Conservation (phyloP, 306 rosid species). For the Castanea sativa region DNA sequence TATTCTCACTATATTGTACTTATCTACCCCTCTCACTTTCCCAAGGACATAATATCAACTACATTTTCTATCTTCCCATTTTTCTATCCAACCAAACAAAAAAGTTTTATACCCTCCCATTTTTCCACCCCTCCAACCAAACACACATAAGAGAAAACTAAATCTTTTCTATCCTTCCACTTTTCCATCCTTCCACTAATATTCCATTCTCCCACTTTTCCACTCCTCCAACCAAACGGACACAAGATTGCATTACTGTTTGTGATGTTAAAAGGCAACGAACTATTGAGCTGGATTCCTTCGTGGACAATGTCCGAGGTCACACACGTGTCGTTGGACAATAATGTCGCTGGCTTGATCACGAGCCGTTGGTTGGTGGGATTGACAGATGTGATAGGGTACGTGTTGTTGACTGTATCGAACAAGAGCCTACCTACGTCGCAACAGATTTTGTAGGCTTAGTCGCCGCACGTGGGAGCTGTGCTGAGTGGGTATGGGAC, state of each 20-base stretch:
- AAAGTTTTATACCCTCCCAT: too few species aligned
- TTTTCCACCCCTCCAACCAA: too few species aligned
- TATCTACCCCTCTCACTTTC: too few species aligned
- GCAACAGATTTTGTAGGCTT: conserved; percentile 63
- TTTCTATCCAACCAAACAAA: too few species aligned
- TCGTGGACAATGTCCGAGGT: conserved; percentile 49
- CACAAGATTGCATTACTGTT: conserved; percentile 65
- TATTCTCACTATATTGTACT: too few species aligned
- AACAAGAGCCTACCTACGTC: conserved; percentile 38
- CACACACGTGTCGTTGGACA: conserved; percentile 48
- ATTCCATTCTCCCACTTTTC: too few species aligned
- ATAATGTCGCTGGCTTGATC: conserved; percentile 46
- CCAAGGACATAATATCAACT: too few species aligned
- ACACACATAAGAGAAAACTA: too few species aligned
- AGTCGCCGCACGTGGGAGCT: conserved; percentile 55
- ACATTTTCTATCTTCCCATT: too few species aligned
- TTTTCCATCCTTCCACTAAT: too few species aligned
- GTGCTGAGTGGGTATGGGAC: conserved; percentile 80
- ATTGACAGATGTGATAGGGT: conserved; percentile 56
- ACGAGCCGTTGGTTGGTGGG: conserved; percentile 55
- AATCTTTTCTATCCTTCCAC: too few species aligned
- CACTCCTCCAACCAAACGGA: too few species aligned
- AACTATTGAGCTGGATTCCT: conserved; percentile 53
- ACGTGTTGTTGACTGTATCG: conserved; percentile 66
- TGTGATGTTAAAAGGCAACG: conserved; percentile 79